Evolutionary conservation across 768 basidiomycete species (phyloP).

Genomic region (Basidioascus undulatus): DNA sequence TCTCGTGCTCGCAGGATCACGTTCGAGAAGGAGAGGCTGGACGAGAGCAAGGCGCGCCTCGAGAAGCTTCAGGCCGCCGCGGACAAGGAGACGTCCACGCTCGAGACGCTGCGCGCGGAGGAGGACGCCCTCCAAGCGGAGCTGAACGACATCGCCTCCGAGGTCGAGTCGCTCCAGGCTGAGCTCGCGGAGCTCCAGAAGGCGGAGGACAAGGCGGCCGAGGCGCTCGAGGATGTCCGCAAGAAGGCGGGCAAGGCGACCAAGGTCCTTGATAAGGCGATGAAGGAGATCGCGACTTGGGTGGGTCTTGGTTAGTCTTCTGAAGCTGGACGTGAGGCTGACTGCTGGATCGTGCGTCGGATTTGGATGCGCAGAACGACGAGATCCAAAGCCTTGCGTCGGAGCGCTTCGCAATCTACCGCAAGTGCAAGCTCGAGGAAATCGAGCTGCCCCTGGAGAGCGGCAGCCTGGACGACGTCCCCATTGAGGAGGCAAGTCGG

Average conservation of each 20-base stretch:
- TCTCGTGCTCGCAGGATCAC: constrained; percentile 29
- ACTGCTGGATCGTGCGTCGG: neutral
- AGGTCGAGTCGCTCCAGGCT: constrained; percentile 21
- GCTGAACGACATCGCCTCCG: constrained; percentile 3
- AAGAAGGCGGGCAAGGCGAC: constrained; percentile 40
- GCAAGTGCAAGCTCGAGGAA: constrained; percentile 82
- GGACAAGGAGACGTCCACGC: constrained; percentile 28
- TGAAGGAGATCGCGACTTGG: constrained; percentile 70
- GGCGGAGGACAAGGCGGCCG: constrained; percentile 44
- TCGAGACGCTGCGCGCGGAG: constrained; percentile 31
- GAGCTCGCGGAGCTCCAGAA: constrained; percentile 38
- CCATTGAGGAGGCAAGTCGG: constrained; percentile 71
- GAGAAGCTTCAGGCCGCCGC: constrained; percentile 29
- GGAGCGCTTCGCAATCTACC: constrained; percentile 65
- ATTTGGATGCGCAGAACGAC: constrained; percentile 33
- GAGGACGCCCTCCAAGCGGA: constrained; percentile 17
- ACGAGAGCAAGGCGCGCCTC: constrained; percentile 37
- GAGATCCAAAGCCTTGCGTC: constrained; percentile 70
- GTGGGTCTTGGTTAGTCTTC: constrained; percentile 21
- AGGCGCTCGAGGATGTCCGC: constrained; percentile 51
- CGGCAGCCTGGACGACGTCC: constrained; percentile 62
- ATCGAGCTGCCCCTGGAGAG: constrained; percentile 50
- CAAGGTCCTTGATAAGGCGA: constrained; percentile 54
- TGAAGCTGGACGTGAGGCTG: neutral
- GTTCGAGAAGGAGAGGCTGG: constrained; percentile 59